These are phyloP conservation scores for Metschnikowia cubensis DNA, from an alignment of 805 yeast species.

Conservation along the genomic window DNA sequence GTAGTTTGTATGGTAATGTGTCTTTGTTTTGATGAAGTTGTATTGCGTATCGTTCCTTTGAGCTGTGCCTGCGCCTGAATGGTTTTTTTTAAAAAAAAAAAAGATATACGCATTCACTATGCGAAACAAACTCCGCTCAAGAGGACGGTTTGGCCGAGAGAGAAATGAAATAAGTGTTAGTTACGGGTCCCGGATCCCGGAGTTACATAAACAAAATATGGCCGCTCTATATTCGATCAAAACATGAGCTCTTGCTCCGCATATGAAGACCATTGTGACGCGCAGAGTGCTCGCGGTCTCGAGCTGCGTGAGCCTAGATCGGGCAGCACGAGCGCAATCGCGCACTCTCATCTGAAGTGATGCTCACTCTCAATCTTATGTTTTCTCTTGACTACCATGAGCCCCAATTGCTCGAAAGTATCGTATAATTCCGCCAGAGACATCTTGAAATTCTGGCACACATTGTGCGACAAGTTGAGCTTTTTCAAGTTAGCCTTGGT, in stretches of 20 bases:
- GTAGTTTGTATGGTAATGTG: not conserved
- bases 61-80: slow-evolving; percentile 1
- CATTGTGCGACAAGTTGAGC: slow-evolving; percentile 21
- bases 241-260: not conserved
- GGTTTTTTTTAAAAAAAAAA: not conserved
- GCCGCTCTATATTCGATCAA: not conserved
- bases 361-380: slow-evolving; percentile 28
- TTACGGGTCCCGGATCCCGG: no score
- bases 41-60: not conserved
- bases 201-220: not conserved
- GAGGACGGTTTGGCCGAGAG: no score
- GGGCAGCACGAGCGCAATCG: not conserved
- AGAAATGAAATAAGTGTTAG: not conserved
- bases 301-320: not conserved
- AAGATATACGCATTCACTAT: not conserved
- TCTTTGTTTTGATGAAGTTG: not conserved
- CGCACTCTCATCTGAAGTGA: slow-evolving; percentile 10
- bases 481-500: slow-evolving; percentile 11
- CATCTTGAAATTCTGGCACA: slow-evolving; percentile 10
- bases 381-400: slow-evolving; percentile 18
- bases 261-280: not conserved
- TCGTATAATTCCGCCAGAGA: slow-evolving; percentile 22
- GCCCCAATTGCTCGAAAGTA: slow-evolving; percentile 21
- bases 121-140: not conserved
- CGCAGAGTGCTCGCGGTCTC: not conserved